Base-by-base conservation (phyloP, 2,329 filamentous ascomycete species). In the Scedosporium boydii region DNA sequence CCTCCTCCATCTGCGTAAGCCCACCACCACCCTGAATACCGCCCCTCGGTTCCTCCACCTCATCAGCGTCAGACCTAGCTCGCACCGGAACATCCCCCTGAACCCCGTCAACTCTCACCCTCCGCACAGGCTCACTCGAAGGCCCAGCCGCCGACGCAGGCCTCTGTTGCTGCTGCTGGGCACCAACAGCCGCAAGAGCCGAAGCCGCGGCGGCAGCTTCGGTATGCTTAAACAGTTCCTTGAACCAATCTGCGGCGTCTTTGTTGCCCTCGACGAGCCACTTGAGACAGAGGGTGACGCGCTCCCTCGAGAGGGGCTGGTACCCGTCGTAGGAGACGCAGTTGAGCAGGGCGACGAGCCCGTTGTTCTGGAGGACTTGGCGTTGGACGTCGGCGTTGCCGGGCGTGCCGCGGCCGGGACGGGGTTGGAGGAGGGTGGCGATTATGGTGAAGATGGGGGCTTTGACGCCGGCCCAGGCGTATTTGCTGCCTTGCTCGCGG, bases 291-390 rank as follows among this genome's bases (percentile, higher is more conserved):
- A 96, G 87, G 59, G 93, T 91, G 2, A 91, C 90, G 66, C 93
- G 90, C 73, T 98, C 93, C 69, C 93, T 91, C 66, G 96, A 93
- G 71, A 93, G 97, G 0, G 92, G 91, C 70, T 97, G 97, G 75
- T 96, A 87, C 68, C 93, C 91, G 71, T 98, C 93, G 71, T 95
- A 95, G 38, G 87, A 84, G 69, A 92, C 97, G 74, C 92, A 96
- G 70, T 92, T 92, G 16, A 97, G 83, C 21, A 98, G 82, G 0
- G 90, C 87, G 67, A 96, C 90, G 53, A 98, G 89, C 51, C 93
- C 93, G 66, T 91, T 90, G 68, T 93, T 85, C 58, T 87, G 83
- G 55, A 96, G 85, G 65, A 98, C 90, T 72, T 97, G 93, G 68
- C 89, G 86, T 74, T 98, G 93, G 0, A 97, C 93, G 7, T 86